Evolutionary conservation across 352 stramenopile species (phyloP).

Genomic region (Pythium insidiosum): DNA sequence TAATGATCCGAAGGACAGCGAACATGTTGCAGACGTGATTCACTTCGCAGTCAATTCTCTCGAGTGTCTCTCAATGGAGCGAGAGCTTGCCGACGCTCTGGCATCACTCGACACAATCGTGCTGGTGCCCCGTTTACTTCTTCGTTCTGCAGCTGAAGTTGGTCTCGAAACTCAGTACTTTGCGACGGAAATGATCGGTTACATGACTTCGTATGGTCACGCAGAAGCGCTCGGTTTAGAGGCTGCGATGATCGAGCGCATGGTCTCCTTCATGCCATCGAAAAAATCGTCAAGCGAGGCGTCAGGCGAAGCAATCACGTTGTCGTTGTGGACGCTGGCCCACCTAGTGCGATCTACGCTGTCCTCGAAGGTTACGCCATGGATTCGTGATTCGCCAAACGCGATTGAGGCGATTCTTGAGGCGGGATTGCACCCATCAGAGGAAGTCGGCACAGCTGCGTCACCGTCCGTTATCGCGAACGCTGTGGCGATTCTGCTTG

Average conservation of each 20-base stretch:
- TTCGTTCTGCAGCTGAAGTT: constrained; percentile 13
- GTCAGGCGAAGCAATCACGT: constrained; percentile 21
- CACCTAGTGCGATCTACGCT: constrained; percentile 25
- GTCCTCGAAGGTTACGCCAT: constrained; percentile 13
- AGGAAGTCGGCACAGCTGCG: constrained; percentile 20
- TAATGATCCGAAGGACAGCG: too few relatives aligned
- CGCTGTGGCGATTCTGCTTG: constrained; percentile 30
- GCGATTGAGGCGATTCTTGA: constrained; percentile 29
- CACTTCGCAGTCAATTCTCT: constrained; percentile 37
- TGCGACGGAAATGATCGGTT: constrained; percentile 50
- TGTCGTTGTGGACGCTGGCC: constrained; percentile 34
- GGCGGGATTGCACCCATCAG: constrained; percentile 23
- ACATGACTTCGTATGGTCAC: constrained; percentile 50
- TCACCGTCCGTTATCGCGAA: constrained; percentile 28
- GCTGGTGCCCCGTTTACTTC: constrained; percentile 28
- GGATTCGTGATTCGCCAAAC: constrained; percentile 22
- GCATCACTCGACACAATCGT: constrained; percentile 17
- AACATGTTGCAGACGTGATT: constrained; percentile 28
- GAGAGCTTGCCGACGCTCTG: constrained; percentile 25
- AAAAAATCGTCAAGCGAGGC: constrained; percentile 18
- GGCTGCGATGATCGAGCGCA: constrained; percentile 17
- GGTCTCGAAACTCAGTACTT: constrained; percentile 42
- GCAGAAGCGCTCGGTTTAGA: constrained; percentile 25
- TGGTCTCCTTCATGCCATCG: constrained; percentile 37
- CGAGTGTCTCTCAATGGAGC: constrained; percentile 49